Evolutionary conservation across 768 basidiomycete genomes (phyloP).

Genomic region (Cystobasidium ongulense): DNA sequence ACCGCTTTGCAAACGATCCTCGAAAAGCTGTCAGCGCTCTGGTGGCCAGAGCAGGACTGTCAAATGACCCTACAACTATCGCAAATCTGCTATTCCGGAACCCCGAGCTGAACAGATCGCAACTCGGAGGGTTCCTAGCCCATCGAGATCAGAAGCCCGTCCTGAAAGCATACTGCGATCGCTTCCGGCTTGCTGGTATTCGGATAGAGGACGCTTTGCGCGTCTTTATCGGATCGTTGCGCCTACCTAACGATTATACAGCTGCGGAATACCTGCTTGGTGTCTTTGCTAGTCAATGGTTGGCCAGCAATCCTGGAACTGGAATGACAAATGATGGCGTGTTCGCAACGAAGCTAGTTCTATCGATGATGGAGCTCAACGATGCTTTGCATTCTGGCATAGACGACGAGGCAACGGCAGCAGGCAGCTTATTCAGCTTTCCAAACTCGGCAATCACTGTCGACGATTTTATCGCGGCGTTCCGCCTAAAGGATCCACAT

Average conservation of each 20-base stretch:
- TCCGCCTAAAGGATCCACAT: conserved; percentile 67
- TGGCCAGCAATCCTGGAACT: conserved; percentile 70
- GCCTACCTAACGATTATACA: conserved; percentile 52
- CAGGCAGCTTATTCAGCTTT: conserved; percentile 40
- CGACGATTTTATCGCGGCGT: conserved; percentile 75
- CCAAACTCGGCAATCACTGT: conserved; percentile 51
- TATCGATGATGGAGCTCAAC: conserved; percentile 77
- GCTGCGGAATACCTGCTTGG: conserved; percentile 65
- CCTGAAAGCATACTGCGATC: conserved; percentile 74
- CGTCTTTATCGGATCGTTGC: conserved; percentile 73
- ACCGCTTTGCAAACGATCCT: conserved; percentile 72
- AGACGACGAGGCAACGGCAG: conserved; percentile 17
- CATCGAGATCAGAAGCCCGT: conserved; percentile 64
- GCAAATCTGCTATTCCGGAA: conserved; percentile 67
- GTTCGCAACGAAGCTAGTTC: conserved; percentile 51
- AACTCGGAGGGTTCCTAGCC: conserved; percentile 75
- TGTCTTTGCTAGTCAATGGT: conserved; percentile 79
- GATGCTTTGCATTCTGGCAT: conserved; percentile 61
- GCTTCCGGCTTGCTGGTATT: conserved; percentile 73
- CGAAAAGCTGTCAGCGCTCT: conserved; percentile 66
- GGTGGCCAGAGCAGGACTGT: conserved; percentile 54
- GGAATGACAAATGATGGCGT: conserved; percentile 47
- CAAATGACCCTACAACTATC: conserved; percentile 64
- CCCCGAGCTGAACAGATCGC: conserved; percentile 69
- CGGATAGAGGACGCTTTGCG: conserved; percentile 82